These are phyloP conservation scores for Backusella parvicylindrica DNA, from an alignment of 192 early-diverging fungal species.

Conservation along the genomic window DNA sequence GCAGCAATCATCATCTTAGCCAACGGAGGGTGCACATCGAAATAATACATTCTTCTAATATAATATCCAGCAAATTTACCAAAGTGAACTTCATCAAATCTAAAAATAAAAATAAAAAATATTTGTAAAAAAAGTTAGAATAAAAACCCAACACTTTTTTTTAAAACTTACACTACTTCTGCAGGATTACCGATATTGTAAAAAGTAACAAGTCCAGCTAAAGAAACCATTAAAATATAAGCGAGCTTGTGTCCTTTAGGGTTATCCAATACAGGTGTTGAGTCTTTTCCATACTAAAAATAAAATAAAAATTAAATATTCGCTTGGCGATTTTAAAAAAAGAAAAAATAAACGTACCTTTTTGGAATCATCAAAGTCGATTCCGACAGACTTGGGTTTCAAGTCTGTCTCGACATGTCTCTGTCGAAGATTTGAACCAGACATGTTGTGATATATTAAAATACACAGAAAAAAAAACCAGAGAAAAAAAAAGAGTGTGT, in stretches of 20 bases:
- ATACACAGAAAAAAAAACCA: no score
- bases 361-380: slow-evolving; percentile 5
- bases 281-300: slow-evolving; percentile 13
- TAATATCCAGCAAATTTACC: slow-evolving; percentile 60
- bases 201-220: slow-evolving; percentile 50
- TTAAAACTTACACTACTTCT: slow-evolving; percentile 64
- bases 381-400: background rate
- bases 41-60: slow-evolving; percentile 81
- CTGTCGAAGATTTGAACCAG: background rate
- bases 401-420: background rate
- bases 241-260: background rate
- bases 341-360: background rate
- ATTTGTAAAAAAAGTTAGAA: background rate
- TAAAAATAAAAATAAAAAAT: background rate
- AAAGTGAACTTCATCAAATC: slow-evolving; percentile 34
- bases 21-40: slow-evolving; percentile 95
- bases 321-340: background rate
- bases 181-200: slow-evolving; percentile 67
- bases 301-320: background rate
- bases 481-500: background rate
- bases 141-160: background rate
- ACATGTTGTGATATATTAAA: background rate
- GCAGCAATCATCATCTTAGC: slow-evolving; percentile 88
- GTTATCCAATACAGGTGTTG: background rate
- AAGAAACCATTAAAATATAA: background rate